phyloP scores from a whole-genome alignment of 805 yeast species.

The Candida mattraensis region DNA sequence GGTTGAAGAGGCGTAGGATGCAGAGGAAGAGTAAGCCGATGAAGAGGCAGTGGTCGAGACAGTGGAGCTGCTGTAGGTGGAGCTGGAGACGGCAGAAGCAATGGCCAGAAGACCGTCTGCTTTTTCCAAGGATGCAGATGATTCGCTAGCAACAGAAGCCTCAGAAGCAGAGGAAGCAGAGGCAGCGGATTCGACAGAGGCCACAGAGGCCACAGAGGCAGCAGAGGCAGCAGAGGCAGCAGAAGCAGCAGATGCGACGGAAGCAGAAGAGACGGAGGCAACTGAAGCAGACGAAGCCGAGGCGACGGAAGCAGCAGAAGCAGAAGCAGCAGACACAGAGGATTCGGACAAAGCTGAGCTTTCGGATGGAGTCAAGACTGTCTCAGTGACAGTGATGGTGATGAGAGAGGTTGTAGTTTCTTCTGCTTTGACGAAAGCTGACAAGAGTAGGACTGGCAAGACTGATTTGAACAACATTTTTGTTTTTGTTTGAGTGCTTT shows the following conservation, averaged over 20 bases:
- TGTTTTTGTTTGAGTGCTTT: too few relatives aligned
- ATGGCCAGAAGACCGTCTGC: conserved; percentile 20
- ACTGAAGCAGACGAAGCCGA: conserved; percentile 19
- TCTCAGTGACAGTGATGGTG: conserved; percentile 47
- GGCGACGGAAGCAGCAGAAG: conserved; percentile 21
- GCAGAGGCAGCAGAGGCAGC: conserved; percentile 25
- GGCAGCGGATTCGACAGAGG: conserved; percentile 17
- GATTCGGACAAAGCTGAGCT: conserved; percentile 32
- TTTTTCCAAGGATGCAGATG: conserved; percentile 17
- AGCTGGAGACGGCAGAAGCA: conserved; percentile 29
- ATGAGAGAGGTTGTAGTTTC: conserved; percentile 41
- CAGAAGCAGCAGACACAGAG: conserved; percentile 22
- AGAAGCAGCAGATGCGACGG: conserved; percentile 33
- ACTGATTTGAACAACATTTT: conserved; percentile 31
- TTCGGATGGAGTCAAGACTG: conserved; percentile 47
- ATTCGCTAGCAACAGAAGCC: conserved; percentile 23
- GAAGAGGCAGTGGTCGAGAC: conserved; percentile 29
- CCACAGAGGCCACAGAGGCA: conserved; percentile 18
- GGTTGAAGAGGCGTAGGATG: conserved; percentile 37
- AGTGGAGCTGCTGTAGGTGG: conserved; percentile 20
- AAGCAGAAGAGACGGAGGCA: conserved; percentile 20
- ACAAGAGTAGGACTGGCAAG: conserved; percentile 26
- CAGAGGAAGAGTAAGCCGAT: conserved; percentile 17
- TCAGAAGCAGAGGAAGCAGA: conserved; percentile 19
- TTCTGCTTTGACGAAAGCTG: conserved; percentile 30